Conservation (phyloP, 805 yeast species). For the Brettanomyces anomalus region DNA sequence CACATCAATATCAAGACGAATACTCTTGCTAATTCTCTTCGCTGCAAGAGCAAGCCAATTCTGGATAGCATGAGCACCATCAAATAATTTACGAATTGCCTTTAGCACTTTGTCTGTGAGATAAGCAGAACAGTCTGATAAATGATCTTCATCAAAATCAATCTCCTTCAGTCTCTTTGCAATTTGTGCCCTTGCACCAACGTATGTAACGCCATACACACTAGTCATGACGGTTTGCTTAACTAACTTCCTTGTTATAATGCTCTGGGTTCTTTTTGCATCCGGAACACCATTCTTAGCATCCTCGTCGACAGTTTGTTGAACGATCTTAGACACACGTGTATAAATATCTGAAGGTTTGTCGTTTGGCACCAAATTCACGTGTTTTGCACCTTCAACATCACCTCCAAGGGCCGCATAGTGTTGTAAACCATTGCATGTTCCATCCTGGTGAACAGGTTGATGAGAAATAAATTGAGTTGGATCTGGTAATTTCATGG, state of each 20-base stretch:
- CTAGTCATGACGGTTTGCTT: conserved; percentile 98
- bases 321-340: conserved; percentile 59
- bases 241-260: conserved; percentile 77
- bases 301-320: conserved; percentile 42
- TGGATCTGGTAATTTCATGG: conserved; percentile 54
- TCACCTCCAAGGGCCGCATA: conserved; percentile 87
- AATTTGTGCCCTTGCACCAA: conserved; percentile 89
- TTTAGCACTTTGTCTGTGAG: conserved; percentile 71
- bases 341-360: conserved; percentile 72
- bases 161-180: conserved; percentile 62
- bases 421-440: conserved; percentile 81
- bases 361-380: conserved; percentile 60
- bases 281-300: conserved; percentile 43
- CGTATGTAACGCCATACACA: conserved; percentile 92
- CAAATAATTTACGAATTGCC: conserved; percentile 76
- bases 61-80: conserved; percentile 90
- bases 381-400: conserved; percentile 73
- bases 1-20: conserved; percentile 55
- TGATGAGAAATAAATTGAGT: conserved; percentile 56
- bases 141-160: conserved; percentile 32
- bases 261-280: conserved; percentile 49
- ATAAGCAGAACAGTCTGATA: conserved; percentile 42
- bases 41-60: conserved; percentile 95
- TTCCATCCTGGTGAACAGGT: conserved; percentile 82
- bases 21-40: conserved; percentile 65